These are phyloP conservation scores for Aurantiochytrium sp. DNA, from an alignment of 108 stramenopile genomes.

Conservation along the genomic window DNA sequence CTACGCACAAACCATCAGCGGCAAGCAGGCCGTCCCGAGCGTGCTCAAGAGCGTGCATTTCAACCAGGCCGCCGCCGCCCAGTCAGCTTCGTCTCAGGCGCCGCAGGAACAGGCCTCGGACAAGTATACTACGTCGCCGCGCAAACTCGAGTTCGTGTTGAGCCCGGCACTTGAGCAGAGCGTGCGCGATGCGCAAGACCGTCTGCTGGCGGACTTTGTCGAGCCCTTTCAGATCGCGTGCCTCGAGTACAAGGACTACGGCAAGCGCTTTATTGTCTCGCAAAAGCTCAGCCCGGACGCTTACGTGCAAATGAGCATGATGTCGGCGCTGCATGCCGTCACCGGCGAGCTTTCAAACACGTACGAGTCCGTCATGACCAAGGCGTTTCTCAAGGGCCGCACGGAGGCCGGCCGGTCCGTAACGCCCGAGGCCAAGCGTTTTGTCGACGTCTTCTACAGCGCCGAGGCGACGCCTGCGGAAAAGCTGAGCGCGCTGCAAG, in stretches of 20 bases:
- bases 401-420: not conserved
- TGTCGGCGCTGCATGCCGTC: not conserved
- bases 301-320: constrained; percentile 21
- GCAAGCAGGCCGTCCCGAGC: not conserved
- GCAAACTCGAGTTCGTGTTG: not conserved
- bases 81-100: too few relatives aligned
- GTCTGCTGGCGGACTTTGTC: not conserved
- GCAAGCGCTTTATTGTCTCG: not conserved
- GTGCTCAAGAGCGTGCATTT: not conserved
- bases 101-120: too few relatives aligned
- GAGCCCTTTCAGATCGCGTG: not conserved
- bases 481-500: not conserved
- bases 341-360: not conserved
- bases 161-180: not conserved
- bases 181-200: not conserved
- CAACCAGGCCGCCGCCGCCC: not conserved
- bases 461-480: not conserved
- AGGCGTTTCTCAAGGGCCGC: not conserved
- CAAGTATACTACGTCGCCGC: not conserved
- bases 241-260: not conserved
- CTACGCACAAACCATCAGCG: constrained; percentile 23
- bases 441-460: not conserved
- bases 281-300: not conserved
- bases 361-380: constrained; percentile 29
- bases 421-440: not conserved